Base-by-base conservation (phyloP, 495 filamentous ascomycete species). In the Daldinia concentrica region DNA sequence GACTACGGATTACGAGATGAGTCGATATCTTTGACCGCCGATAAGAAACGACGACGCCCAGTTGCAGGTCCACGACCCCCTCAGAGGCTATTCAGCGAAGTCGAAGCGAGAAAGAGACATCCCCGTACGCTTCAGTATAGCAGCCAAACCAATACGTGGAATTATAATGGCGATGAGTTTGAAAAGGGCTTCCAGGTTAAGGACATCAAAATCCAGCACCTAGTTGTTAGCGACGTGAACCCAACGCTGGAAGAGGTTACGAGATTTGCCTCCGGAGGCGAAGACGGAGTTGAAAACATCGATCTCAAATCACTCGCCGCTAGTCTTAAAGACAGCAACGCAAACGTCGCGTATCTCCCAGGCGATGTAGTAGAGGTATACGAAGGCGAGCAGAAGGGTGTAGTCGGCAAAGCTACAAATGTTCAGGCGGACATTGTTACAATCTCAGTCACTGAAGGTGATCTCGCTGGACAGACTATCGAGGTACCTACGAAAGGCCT, bases 361-460 rank as follows among this genome's bases (percentile, higher is more conserved):
- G 96, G 96, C 26, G 96, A 99, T 74, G 88, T 92, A 4, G 94
- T 99, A 11, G 96, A 98, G 77, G 92, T 99, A 50, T 98, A 93
- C 75, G 90, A 96, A 67, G 96, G 96, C 64, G 96, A 99, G 80
- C 96, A 99, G 77, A 92, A 92, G 68, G 96, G 96, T 52, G 89
- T 98, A 19, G 81, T 90, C 37, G 96, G 96, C 71, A 92, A 90
- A 73, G 93, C 92, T 1, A 88, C 91, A 30, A 91, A 93, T 29
- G 95, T 97, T n/a, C 89, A 92, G 15, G 90, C 89, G 27, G 93
- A 98, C 68, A 97, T 99, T 77, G 93, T 99, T 43, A 93, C 93
- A 12, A 85, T 99, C 72, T 82, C 86, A 71, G 93, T 98, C n/a
- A 90, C 87, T 2, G 90, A 95, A 73, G 96, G 96, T 43, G 90